phyloP scores from a whole-genome alignment of 2,329 filamentous ascomycete genomes.

The Coleophoma eucalyptorum region DNA sequence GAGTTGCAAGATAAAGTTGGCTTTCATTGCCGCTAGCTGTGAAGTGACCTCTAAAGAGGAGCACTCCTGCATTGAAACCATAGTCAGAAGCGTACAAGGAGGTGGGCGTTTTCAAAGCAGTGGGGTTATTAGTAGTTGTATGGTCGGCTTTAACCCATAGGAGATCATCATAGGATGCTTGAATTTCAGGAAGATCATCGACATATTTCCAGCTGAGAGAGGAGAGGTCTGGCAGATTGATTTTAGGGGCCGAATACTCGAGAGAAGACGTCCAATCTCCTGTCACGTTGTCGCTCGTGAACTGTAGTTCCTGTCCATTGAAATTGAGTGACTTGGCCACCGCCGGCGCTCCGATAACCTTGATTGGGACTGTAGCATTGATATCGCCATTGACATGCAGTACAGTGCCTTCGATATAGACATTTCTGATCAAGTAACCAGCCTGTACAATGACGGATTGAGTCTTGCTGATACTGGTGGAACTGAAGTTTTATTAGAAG shows the following conservation, averaged over 20 bases:
- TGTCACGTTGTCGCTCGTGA: slow-evolving; percentile 37
- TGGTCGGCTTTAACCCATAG: slow-evolving; percentile 60
- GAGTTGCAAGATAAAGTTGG: slow-evolving; percentile 51
- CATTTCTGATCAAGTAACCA: slow-evolving; percentile 61
- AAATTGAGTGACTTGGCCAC: slow-evolving; percentile 53
- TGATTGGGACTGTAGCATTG: slow-evolving; percentile 63
- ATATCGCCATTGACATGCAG: slow-evolving; percentile 67
- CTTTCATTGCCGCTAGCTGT: slow-evolving; percentile 56
- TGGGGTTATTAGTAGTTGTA: slow-evolving; percentile 56
- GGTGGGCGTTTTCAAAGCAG: slow-evolving; percentile 53
- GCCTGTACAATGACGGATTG: slow-evolving; percentile 57
- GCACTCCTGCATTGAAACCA: slow-evolving; percentile 65
- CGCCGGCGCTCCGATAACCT: slow-evolving; percentile 61
- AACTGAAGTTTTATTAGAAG: slow-evolving; percentile 12
- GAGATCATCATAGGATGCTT: slow-evolving; percentile 62
- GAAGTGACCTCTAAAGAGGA: slow-evolving; percentile 70
- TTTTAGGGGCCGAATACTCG: slow-evolving; percentile 42
- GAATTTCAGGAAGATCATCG: slow-evolving; percentile 68
- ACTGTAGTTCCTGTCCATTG: slow-evolving; percentile 46
- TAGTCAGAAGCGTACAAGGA: slow-evolving; percentile 70
- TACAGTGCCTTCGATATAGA: slow-evolving; percentile 48
- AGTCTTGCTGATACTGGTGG: slow-evolving; percentile 26
- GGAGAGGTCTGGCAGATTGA: slow-evolving; percentile 54
- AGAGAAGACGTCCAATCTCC: slow-evolving; percentile 47
- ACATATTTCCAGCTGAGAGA: slow-evolving; percentile 63